Base-by-base conservation (phyloP, 2,329 filamentous ascomycete genomes). In the Penicillium sclerotigenum region DNA sequence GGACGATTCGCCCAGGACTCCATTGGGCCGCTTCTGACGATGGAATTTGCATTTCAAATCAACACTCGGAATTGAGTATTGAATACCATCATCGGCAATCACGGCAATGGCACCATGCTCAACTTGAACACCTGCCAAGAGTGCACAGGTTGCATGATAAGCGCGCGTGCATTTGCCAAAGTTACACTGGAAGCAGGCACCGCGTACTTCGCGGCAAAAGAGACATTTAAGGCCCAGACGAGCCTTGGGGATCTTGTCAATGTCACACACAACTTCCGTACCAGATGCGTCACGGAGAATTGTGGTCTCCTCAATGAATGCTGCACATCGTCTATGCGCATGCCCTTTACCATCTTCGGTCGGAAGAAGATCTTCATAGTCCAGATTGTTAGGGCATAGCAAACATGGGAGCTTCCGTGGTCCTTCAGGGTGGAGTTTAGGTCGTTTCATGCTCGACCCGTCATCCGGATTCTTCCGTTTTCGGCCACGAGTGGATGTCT, bases 181-280 rank as follows among this genome's bases (percentile, higher is more conserved):
- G 1, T 91, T 95, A 75, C 94, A 99, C 73, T 97, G 93, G 77
- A 99, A 95, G 75, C 93, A 97, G 16, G 91, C 91, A n/a, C 94
- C 94, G 55, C 89, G 89, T 73, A 94, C 95, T 31, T 91, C 95
- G 33, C 92, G 90, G 71, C 94, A 99, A 76, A 90, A 96, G 59
- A 96, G 86, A 73, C 94, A 99, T 74, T 96, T 96, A 64, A 97
- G 86, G 26, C 95, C 91, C 64, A 96, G 78, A 20, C 93, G 89
- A 54, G 89, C 90, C 72, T 94, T 93, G 69, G 89, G 87, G 63
- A 97, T 91, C 58, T 85, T 84, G n/a, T 84, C 82, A 48, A 91
- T 83, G 63, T 95, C 93, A 63, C 83, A 88, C 24, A 97, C 83
- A 10, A 85, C 82, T 59, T 96, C 91, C 47, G 82, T 79, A 29